These are phyloP conservation scores for Rhynchosporium secalis DNA, from an alignment of 2,329 filamentous ascomycete species.

Conservation along the genomic window DNA sequence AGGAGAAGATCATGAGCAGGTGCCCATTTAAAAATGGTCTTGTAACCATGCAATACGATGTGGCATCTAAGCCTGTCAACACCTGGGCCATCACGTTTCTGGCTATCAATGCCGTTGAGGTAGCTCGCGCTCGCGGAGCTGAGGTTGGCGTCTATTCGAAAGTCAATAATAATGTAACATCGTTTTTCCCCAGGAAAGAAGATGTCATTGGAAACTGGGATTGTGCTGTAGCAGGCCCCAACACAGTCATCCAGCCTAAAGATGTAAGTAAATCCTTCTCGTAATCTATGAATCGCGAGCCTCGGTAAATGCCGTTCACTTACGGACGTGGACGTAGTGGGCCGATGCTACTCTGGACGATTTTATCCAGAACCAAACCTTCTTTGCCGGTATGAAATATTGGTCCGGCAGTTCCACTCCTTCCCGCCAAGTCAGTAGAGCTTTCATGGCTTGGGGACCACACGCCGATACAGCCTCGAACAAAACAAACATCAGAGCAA, in stretches of 20 bases:
- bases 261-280: background rate
- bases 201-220: constrained; percentile 5
- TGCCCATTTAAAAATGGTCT: background rate
- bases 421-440: background rate
- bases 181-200: background rate
- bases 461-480: background rate
- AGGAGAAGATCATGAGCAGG: background rate
- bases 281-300: too few relatives aligned
- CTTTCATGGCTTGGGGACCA: constrained; percentile 5
- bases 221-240: background rate
- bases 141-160: constrained; percentile 10
- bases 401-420: background rate
- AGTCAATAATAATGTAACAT: background rate
- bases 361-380: background rate
- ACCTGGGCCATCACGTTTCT: background rate
- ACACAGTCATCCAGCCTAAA: background rate
- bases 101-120: background rate
- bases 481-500: background rate
- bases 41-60: background rate
- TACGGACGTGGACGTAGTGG: background rate
- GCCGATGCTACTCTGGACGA: background rate
- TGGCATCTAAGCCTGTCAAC: background rate
- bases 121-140: background rate
- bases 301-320: too few relatives aligned
- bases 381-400: background rate